Percentiles rank a stretch among this genome's conserved stretches.
These are phyloP conservation scores for Coprinopsis cinerea DNA, from an alignment of 768 basidiomycete genomes.

Conservation along the genomic window DNA sequence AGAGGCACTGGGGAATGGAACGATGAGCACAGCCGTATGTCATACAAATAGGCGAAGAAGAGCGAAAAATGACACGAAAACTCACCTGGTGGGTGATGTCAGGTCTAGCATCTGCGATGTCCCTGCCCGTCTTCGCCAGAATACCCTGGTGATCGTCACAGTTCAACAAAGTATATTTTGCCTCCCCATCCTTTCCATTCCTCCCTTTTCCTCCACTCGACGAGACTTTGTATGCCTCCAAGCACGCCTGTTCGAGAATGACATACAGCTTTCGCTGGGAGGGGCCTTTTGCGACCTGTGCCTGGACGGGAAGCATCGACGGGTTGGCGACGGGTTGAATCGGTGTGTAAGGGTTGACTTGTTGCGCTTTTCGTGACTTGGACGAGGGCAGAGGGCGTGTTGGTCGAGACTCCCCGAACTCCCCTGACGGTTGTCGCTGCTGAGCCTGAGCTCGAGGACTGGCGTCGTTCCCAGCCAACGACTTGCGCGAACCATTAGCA, in stretches of 20 bases:
- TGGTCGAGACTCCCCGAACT: slow-evolving; percentile 41
- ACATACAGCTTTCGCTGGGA: slow-evolving; percentile 76
- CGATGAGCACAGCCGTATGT: background rate
- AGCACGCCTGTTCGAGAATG: slow-evolving; percentile 87
- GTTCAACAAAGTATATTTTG: slow-evolving; percentile 94
- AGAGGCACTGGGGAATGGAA: slow-evolving; percentile 60
- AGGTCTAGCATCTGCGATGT: slow-evolving; percentile 98
- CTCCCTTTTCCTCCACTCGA: slow-evolving; percentile 43
- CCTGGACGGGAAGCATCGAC: slow-evolving; percentile 77
- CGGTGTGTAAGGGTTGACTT: slow-evolving; percentile 35
- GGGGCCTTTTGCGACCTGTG: slow-evolving; percentile 58
- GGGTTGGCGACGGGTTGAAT: slow-evolving; percentile 57
- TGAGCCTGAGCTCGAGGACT: slow-evolving; percentile 6
- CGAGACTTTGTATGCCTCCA: slow-evolving; percentile 89
- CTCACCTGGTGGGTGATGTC: slow-evolving; percentile 97
- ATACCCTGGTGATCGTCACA: slow-evolving; percentile 99
- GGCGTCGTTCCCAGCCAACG: slow-evolving; percentile 15
- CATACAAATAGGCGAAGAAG: background rate
- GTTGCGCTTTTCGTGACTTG: slow-evolving; percentile 40
- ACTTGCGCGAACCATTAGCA: background rate
- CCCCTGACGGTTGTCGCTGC: slow-evolving; percentile 19
- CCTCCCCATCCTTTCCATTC: slow-evolving; percentile 63
- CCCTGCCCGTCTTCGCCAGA: slow-evolving; percentile 92
- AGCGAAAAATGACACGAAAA: slow-evolving; percentile 9
- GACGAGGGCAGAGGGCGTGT: slow-evolving; percentile 57